Evolutionary conservation across 768 basidiomycete species (phyloP).

Genomic region (Russula earlei): DNA sequence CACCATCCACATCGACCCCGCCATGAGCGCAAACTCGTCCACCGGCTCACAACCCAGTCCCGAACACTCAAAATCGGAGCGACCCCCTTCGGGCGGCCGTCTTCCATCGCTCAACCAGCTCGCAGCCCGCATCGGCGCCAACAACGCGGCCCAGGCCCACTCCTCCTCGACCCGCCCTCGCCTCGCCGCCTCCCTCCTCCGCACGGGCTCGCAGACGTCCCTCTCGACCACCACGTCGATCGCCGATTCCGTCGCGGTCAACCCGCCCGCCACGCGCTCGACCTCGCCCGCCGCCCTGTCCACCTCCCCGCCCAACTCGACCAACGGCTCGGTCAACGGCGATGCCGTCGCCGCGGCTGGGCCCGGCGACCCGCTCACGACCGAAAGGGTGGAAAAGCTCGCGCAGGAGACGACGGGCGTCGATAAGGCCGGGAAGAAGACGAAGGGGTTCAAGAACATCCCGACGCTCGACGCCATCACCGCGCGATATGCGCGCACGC

Average conservation of each 20-base stretch:
- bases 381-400: conserved; percentile 55
- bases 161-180: conserved; percentile 46
- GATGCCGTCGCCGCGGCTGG: conserved; percentile 23
- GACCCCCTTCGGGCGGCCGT: conserved; percentile 30
- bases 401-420: conserved; percentile 40
- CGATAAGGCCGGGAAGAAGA: conserved; percentile 23
- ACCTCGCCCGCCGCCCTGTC: conserved; percentile 49
- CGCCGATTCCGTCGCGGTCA: conserved; percentile 58
- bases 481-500: conserved; percentile 61
- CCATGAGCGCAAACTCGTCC: conserved; percentile 16
- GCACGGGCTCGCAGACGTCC: conserved; percentile 46
- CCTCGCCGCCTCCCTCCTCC: conserved; percentile 61
- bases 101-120: conserved; percentile 75
- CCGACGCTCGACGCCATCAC: conserved; percentile 82
- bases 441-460: conserved; percentile 77
- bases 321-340: conserved; percentile 31
- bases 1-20: background rate
- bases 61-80: conserved; percentile 33
- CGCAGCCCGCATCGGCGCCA: conserved; percentile 62
- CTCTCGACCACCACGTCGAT: conserved; percentile 26
- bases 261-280: conserved; percentile 56
- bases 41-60: conserved; percentile 24
- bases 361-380: conserved; percentile 47
- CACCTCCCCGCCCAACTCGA: conserved; percentile 39
- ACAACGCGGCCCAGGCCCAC: conserved; percentile 16